Percentiles rank a stretch among this genome's conserved stretches.
These are phyloP conservation scores for Vitis riparia DNA, from an alignment of 164 flowering plant genomes.

Conservation along the genomic window DNA sequence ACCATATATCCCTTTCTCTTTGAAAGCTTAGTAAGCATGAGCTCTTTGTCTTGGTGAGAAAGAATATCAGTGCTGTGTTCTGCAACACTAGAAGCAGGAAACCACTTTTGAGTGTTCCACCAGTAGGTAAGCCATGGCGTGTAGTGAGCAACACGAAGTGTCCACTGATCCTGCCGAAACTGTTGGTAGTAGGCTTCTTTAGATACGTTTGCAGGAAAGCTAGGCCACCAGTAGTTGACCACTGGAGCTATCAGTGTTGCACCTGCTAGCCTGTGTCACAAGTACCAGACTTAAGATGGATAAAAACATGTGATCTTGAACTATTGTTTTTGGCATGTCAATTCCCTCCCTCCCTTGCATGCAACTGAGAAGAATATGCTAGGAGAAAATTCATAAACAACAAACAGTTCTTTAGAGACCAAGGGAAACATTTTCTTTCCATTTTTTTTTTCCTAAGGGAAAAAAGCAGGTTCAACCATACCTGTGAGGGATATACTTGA, in stretches of 20 bases:
- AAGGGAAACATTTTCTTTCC: neutral
- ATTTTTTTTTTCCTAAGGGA: too few species aligned
- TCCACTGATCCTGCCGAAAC: constrained; percentile 59
- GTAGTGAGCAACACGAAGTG: constrained; percentile 64
- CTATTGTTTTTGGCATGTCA: neutral
- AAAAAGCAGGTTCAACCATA: constrained; percentile 15
- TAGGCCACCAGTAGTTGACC: constrained; percentile 86
- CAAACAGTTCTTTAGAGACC: neutral
- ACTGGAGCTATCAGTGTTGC: constrained; percentile 76
- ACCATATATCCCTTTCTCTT: constrained; percentile 20
- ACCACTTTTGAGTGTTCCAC: constrained; percentile 89
- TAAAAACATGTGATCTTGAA: neutral
- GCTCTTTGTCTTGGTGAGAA: constrained; percentile 41
- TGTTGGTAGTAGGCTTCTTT: constrained; percentile 49
- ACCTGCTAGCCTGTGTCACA: constrained; percentile 71
- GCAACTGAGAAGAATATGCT: neutral
- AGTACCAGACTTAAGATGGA: neutral
- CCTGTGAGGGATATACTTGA: constrained; percentile 82
- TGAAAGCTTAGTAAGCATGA: constrained; percentile 20
- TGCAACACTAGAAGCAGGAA: constrained; percentile 49
- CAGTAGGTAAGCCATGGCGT: constrained; percentile 75
- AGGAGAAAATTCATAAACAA: neutral
- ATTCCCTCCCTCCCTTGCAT: neutral
- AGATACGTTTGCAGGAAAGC: constrained; percentile 67
- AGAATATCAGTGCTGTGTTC: constrained; percentile 28